phyloP scores from a whole-genome alignment of 164 flowering plant species.

The Euptelea pleiosperma region DNA sequence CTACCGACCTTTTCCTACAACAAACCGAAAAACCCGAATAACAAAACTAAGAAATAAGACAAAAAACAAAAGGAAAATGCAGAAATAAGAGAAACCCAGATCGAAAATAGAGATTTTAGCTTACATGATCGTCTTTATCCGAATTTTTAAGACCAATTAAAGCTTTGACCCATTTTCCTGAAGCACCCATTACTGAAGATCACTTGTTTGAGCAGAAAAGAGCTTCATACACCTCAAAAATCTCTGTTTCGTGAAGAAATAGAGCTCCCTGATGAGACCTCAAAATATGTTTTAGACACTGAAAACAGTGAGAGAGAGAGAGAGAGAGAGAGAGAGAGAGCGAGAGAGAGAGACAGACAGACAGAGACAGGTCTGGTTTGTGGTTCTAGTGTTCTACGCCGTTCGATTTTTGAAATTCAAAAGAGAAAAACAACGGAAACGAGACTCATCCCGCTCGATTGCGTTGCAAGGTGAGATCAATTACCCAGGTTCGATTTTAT shows the following conservation, averaged over 20 bases:
- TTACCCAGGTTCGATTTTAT: too few species aligned
- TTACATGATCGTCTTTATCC: conserved; percentile 44
- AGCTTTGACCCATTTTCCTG: conserved; percentile 85
- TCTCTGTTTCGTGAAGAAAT: neutral
- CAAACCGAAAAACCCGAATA: conserved; percentile 5
- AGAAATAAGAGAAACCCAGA: conserved; percentile 2
- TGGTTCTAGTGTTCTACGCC: conserved; percentile 7
- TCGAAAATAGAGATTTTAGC: conserved; percentile 7
- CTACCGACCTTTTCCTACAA: conserved; percentile 35
- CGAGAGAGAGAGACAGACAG: conserved; percentile 7
- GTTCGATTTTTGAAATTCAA: conserved; percentile 23
- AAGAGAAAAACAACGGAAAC: conserved; percentile 12
- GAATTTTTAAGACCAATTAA: conserved; percentile 53
- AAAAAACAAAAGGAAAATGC: conserved; percentile 2
- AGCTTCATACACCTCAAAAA: neutral
- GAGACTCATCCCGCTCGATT: conserved; percentile 29
- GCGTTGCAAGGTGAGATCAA: too few species aligned
- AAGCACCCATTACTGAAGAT: conserved; percentile 57
- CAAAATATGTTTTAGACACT: neutral
- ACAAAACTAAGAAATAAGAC: neutral
- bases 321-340: too few species aligned
- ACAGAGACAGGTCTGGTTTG: too few species aligned
- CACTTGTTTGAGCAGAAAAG: neutral
- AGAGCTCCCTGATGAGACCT: neutral
- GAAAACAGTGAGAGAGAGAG: too few species aligned